These are phyloP conservation scores for Coemansia sp. DNA, from an alignment of 192 early-diverging fungal genomes.

Conservation along the genomic window DNA sequence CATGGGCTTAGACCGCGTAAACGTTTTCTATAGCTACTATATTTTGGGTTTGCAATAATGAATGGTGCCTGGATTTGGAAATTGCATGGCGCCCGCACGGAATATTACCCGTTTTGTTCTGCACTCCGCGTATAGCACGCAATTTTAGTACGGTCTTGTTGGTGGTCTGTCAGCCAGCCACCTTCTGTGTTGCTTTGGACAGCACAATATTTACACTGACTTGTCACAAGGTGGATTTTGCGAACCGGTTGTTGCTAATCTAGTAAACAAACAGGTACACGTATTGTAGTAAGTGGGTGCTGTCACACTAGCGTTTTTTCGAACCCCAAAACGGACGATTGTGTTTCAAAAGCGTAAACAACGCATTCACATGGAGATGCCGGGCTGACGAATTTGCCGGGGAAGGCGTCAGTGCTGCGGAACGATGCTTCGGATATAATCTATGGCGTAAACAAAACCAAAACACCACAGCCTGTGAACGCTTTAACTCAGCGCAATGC, in stretches of 20 bases:
- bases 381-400: not conserved
- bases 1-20: constrained; percentile 16
- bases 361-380: not conserved
- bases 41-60: not conserved
- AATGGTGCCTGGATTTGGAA: not conserved
- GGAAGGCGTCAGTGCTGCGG: not conserved
- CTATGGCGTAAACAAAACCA: too few species aligned
- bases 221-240: constrained; percentile 1
- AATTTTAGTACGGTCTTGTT: not conserved
- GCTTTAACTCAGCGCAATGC: too few species aligned
- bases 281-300: not conserved
- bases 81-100: not conserved
- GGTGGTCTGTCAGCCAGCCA: not conserved
- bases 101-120: not conserved
- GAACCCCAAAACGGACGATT: not conserved
- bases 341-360: not conserved
- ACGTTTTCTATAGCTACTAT: constrained; percentile 1
- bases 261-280: not conserved
- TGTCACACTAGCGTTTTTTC: not conserved
- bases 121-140: constrained; percentile 1
- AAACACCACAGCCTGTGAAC: too few species aligned
- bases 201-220: not conserved
- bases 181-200: not conserved
- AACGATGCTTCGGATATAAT: too few species aligned
- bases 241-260: not conserved